These are phyloP conservation scores for Hericium rajendrae DNA, from an alignment of 768 basidiomycete species.

Conservation along the genomic window DNA sequence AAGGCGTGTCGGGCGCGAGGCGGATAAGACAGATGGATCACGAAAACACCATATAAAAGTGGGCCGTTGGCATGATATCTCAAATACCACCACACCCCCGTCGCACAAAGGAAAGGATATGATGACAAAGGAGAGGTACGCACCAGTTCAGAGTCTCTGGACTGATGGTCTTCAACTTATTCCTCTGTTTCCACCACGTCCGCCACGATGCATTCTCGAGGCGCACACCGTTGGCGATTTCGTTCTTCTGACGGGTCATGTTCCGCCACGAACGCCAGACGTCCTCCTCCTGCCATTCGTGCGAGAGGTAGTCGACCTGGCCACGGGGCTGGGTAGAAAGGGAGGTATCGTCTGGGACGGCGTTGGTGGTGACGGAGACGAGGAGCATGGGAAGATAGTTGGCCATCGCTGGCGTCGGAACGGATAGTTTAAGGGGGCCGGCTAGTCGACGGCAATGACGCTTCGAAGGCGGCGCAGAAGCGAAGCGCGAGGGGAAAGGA, in stretches of 20 bases:
- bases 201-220: constrained; percentile 98
- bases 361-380: constrained; percentile 48
- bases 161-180: constrained; percentile 87
- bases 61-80: neutral
- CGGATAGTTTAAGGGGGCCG: too few relatives aligned
- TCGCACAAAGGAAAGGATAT: neutral
- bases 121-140: constrained; percentile 19
- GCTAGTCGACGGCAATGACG: too few relatives aligned
- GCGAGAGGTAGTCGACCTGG: constrained; percentile 97
- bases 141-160: constrained; percentile 99
- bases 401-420: constrained; percentile 34
- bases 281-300: constrained; percentile 97
- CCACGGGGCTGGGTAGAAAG: constrained; percentile 79
- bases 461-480: too few relatives aligned
- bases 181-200: constrained; percentile 99
- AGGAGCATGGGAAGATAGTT: constrained; percentile 65
- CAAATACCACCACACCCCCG: too few relatives aligned
- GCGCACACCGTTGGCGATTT: constrained; percentile 88
- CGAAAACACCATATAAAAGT: constrained; percentile 1
- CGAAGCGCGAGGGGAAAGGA: too few relatives aligned
- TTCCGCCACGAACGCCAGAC: constrained; percentile 97
- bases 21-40: neutral
- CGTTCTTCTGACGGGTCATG: constrained; percentile 98
- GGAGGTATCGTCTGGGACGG: constrained; percentile 59
- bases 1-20: neutral